Percentiles rank a stretch among this genome's conserved stretches.
Conservation (phyloP, 2,329 filamentous ascomycete species). For the Aureobasidium sp. region DNA sequence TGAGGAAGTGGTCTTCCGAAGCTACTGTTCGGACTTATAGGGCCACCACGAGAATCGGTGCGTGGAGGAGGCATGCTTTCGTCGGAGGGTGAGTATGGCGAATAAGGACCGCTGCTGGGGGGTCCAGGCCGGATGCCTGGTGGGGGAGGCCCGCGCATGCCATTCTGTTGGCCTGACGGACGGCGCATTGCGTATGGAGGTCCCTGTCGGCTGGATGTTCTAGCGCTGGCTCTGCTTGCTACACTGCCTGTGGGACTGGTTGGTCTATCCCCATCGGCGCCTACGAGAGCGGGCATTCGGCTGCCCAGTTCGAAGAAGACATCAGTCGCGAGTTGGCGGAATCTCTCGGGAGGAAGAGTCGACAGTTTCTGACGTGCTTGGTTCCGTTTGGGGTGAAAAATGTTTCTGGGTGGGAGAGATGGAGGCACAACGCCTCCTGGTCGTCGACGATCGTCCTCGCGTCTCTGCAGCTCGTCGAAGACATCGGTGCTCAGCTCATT, state of each 20-base stretch:
- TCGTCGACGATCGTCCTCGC: constrained; percentile 57
- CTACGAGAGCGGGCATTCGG: constrained; percentile 74
- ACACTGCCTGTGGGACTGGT: constrained; percentile 59
- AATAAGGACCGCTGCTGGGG: constrained; percentile 3
- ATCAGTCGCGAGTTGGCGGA: constrained; percentile 87
- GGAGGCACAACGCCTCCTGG: constrained; percentile 52
- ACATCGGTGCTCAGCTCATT: constrained; percentile 97
- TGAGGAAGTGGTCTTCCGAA: constrained; percentile 75
- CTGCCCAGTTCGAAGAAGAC: constrained; percentile 93
- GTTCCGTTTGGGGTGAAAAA: constrained; percentile 94
- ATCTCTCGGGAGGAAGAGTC: constrained; percentile 77
- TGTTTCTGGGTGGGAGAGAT: constrained; percentile 75
- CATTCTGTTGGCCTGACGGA: constrained; percentile 27
- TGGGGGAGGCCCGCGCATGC: constrained; percentile 24
- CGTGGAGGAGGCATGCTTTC: constrained; percentile 39
- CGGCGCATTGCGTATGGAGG: constrained; percentile 30
- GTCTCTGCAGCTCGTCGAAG: constrained; percentile 84
- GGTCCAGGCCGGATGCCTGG: constrained; percentile 10
- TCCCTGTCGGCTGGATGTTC: constrained; percentile 20
- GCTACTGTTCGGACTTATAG: constrained; percentile 37
- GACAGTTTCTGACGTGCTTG: constrained; percentile 94
- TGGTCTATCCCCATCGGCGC: constrained; percentile 59
- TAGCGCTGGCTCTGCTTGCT: constrained; percentile 37
- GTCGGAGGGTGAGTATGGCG: constrained; percentile 36
- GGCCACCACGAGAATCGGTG: constrained; percentile 20